Evolutionary conservation across 2,329 filamentous ascomycete species (phyloP), one percentile per base, ranked within the genome.

Genomic region (Trichophyton schoenleinii): DNA sequence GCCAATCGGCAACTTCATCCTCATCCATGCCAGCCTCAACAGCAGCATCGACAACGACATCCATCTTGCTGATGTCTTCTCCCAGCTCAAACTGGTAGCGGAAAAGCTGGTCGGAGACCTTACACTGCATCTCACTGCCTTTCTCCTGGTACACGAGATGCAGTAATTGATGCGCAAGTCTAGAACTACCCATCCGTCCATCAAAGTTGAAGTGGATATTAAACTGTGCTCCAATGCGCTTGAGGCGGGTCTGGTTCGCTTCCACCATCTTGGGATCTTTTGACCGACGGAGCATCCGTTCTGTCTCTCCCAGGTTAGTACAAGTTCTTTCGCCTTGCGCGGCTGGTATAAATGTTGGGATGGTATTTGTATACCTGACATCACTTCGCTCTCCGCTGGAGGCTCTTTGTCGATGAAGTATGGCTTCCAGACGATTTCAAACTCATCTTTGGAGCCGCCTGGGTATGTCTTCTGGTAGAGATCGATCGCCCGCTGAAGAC

Each of bases 231-330:
- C 67, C 67, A 6, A 64, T 52, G 1, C 66, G 65, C n/a, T 61
- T 61, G 1, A 69, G 61, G 8, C 64, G 62, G 1, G 62, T 63
- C 52, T 68, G 66, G 3, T 63, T 62, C 0, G 52, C 64, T 8
- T 55, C 34, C n/a, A 66, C 64, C 53, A 64, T 63, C 8, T 66
- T 36, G 1, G 60, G 36, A 9, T 42, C 59, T 52, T 52, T 52
- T 57, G 67, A 65, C 13, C 61, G 64, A 18, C 63, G 62, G 15
- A 61, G 49, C 67, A 67, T 69, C 6, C 66, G 65, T 18, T 69
- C 67, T 67, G 53, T 1, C 3, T 3, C 20, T 41, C 48, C 31
- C 20, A 22, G 5, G 11, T 31, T 11, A 52, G 20, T 49, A 9
- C 15, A 52, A 3, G n/a, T 53, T 11, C 13, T 25, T 49, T 22